phyloP scores from a whole-genome alignment of 306 rosid species.

The Senna siamea region DNA sequence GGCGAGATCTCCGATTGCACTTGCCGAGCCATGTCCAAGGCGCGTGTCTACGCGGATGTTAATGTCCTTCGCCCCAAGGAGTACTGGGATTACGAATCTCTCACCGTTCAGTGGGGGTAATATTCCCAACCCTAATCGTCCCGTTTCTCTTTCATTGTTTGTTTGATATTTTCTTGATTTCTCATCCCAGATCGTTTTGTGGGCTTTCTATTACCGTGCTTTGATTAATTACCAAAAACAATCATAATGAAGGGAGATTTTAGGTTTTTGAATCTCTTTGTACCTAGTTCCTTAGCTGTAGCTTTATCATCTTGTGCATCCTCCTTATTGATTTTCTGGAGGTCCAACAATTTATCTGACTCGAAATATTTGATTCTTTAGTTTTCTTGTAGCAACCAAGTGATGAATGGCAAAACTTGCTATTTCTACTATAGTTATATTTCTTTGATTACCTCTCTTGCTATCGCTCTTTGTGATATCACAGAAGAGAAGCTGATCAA shows the following conservation, averaged over 20 bases:
- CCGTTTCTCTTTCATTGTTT: not conserved
- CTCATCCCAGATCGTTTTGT: not conserved
- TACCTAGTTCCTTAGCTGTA: conserved; percentile 5
- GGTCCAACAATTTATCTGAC: not conserved
- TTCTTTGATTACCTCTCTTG: conserved; percentile 31
- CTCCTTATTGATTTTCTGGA: not conserved
- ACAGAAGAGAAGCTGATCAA: conserved; percentile 1
- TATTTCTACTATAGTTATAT: not conserved
- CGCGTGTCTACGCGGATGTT: conserved; percentile 77
- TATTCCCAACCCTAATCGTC: conserved; percentile 40
- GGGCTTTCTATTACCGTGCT: not conserved
- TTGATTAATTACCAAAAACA: not conserved
- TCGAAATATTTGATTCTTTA: not conserved
- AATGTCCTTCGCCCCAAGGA: conserved; percentile 80
- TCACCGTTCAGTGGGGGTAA: conserved; percentile 89
- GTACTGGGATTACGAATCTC: conserved; percentile 91
- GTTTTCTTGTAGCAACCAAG: not conserved
- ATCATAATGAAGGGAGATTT: not conserved
- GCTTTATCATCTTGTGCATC: not conserved
- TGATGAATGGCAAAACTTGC: conserved; percentile 11
- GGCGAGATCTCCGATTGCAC: conserved; percentile 36
- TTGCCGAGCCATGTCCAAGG: conserved; percentile 62
- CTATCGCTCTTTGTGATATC: not conserved
- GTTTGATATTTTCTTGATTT: not conserved
- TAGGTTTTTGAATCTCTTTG: not conserved